phyloP scores from a whole-genome alignment of 2,329 filamentous ascomycete species.

The Botryotinia narcissicola region DNA sequence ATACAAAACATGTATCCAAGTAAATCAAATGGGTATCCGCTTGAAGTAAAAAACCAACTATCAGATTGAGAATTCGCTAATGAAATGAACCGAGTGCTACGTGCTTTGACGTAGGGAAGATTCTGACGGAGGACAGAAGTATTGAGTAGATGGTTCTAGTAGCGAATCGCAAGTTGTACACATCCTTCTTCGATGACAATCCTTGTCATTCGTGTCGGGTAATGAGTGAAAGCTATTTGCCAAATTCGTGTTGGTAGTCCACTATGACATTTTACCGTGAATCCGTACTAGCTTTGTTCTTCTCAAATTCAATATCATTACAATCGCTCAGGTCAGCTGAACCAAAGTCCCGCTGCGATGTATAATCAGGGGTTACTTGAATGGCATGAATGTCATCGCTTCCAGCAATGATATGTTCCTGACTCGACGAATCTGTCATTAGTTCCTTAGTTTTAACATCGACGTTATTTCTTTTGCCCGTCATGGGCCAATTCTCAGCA shows the following conservation, averaged over 20 bases:
- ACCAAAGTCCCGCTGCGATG: not conserved
- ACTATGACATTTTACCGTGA: not conserved
- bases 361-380: not conserved
- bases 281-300: not conserved
- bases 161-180: not conserved
- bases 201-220: not conserved
- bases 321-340: not conserved
- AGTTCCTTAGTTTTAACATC: not conserved
- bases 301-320: not conserved
- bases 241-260: not conserved
- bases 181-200: not conserved
- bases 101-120: not conserved
- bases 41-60: slow-evolving; percentile 5
- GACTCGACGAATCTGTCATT: not conserved
- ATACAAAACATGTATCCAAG: not conserved
- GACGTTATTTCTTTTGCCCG: not conserved
- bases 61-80: not conserved
- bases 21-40: slow-evolving; percentile 3
- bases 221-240: not conserved
- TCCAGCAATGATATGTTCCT: not conserved
- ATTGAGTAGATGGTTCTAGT: not conserved
- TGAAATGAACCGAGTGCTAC: not conserved
- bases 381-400: not conserved
- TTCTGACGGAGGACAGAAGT: not conserved
- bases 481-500: not conserved